Conservation (phyloP, 2,329 filamentous ascomycete genomes). For the Aspergillus fischeri region DNA sequence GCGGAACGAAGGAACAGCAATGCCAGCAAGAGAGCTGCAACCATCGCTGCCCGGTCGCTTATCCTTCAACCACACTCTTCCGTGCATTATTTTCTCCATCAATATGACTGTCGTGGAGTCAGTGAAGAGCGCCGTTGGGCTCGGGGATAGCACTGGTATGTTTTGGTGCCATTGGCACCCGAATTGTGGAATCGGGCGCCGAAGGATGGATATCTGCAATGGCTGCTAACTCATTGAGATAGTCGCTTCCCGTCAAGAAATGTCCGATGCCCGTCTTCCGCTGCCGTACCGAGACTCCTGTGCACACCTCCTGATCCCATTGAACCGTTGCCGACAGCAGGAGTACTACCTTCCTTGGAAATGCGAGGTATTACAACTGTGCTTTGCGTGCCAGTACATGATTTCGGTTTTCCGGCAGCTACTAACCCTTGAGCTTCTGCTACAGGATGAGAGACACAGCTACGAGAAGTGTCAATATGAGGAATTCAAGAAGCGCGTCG, state of each 20-base stretch:
- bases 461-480: conserved; percentile 99
- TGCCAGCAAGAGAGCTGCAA: conserved; percentile 24
- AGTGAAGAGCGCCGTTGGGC: conserved; percentile 47
- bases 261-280: conserved; percentile 85
- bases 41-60: conserved; percentile 20
- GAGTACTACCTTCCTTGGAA: conserved; percentile 97
- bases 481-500: conserved; percentile 97
- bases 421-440: conserved; percentile 6
- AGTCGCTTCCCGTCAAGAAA: conserved; percentile 65
- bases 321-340: conserved; percentile 90
- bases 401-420: not conserved
- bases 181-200: conserved; percentile 4
- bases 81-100: conserved; percentile 10
- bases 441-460: conserved; percentile 85
- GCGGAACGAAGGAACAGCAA: conserved; percentile 25
- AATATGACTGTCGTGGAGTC: conserved; percentile 47
- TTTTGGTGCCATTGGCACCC: conserved; percentile 22
- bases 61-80: conserved; percentile 11
- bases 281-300: conserved; percentile 93
- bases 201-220: conserved; percentile 4
- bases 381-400: conserved; percentile 5
- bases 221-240: conserved; percentile 12
- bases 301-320: conserved; percentile 86
- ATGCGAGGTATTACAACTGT: conserved; percentile 68
- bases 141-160: conserved; percentile 39